A percentile compares a stretch with the other conserved stretches of the same genome.
Evolutionary conservation across 768 basidiomycete genomes (phyloP).

Genomic region (Tephrocybe sp.): DNA sequence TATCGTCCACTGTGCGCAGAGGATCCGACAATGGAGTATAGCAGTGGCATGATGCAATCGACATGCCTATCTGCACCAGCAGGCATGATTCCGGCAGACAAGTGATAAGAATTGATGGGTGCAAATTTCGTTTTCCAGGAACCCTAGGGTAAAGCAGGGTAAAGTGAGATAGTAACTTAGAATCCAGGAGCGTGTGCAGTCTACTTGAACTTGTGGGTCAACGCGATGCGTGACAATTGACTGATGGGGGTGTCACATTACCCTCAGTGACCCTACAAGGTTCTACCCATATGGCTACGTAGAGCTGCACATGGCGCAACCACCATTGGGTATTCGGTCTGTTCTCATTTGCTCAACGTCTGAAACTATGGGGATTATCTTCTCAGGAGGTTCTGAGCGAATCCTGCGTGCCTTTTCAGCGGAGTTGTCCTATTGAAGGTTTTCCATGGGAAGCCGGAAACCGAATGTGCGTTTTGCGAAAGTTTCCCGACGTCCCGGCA

Average conservation of each 20-base stretch:
- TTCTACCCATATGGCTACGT: not conserved
- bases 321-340: not conserved
- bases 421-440: too few species aligned
- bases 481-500: too few species aligned
- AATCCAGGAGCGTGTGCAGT: too few species aligned
- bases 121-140: not conserved
- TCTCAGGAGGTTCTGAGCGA: not conserved
- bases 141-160: too few species aligned
- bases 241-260: too few species aligned
- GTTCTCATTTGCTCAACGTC: not conserved
- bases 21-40: conserved; percentile 54
- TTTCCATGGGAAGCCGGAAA: too few species aligned
- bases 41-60: conserved; percentile 27
- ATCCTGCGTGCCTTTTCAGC: not conserved
- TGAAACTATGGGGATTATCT: not conserved
- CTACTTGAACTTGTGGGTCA: too few species aligned
- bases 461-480: too few species aligned
- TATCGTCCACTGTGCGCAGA: conserved; percentile 75
- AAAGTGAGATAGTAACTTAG: too few species aligned
- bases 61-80: not conserved
- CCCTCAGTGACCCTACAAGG: not conserved
- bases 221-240: too few species aligned
- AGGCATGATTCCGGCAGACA: conserved; percentile 10
- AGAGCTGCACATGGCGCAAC: not conserved
- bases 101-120: not conserved